phyloP scores from a whole-genome alignment of 148 eudicot genomes.

The Rhododendron ovatum region DNA sequence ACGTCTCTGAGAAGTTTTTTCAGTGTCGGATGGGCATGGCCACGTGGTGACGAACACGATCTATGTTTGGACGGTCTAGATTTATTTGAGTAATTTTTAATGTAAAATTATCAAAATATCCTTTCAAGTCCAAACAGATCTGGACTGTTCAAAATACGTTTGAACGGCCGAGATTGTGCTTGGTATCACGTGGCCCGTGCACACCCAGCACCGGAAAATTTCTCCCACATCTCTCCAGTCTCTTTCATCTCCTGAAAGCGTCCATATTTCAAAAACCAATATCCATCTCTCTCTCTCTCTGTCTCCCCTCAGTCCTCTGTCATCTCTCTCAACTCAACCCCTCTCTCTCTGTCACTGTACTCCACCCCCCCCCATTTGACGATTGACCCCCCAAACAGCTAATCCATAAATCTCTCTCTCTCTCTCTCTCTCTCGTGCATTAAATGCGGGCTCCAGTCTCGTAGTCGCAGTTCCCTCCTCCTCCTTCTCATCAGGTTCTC shows the following conservation, averaged over 20 bases:
- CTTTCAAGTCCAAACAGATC: no score
- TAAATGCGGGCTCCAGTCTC: constrained; percentile 2
- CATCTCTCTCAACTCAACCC: background rate
- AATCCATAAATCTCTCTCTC: background rate
- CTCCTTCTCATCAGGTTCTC: background rate
- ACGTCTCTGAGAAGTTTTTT: background rate
- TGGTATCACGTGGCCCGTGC: no score
- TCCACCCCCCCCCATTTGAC: background rate
- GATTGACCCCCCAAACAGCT: background rate
- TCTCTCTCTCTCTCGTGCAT: background rate
- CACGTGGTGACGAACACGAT: no score
- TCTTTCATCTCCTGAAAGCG: background rate
- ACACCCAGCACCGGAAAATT: no score
- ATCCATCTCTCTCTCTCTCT: background rate
- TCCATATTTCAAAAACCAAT: background rate
- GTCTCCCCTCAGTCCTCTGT: background rate
- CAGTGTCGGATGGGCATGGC: no score
- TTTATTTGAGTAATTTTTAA: no score
- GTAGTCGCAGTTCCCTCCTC: background rate
- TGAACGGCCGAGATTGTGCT: no score
- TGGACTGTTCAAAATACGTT: no score
- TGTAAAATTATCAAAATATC: no score
- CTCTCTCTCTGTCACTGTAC: background rate
- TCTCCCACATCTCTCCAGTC: background rate
- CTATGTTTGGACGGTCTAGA: no score